Percentiles rank a stretch among this genome's conserved stretches.
Evolutionary conservation across 1,284 basidiomycete genomes (phyloP).

Genomic region (Golubevia sp.): DNA sequence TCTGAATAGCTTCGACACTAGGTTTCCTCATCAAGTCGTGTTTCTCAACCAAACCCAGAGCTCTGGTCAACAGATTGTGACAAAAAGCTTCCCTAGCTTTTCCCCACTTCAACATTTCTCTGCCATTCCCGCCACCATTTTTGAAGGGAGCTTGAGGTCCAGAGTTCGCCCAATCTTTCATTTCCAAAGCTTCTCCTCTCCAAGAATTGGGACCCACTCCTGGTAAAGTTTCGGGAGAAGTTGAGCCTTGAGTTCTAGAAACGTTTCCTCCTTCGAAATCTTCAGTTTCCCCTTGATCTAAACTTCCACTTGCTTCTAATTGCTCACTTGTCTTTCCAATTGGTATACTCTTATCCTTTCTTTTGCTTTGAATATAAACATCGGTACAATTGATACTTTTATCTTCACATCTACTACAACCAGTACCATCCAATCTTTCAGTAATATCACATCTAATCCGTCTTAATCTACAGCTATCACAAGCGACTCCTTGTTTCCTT

Average conservation of each 20-base stretch:
- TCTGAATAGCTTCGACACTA: conserved; percentile 32
- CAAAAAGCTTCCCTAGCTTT: conserved; percentile 43
- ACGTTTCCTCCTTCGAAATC: not conserved
- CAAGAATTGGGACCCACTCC: too few relatives aligned
- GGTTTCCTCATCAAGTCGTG: conserved; percentile 43
- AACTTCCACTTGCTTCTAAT: too few relatives aligned
- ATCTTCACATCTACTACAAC: conserved; percentile 54
- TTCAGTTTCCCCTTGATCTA: conserved; percentile 14
- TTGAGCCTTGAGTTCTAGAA: too few relatives aligned
- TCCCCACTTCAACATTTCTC: conserved; percentile 37
- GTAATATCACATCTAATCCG: conserved; percentile 52
- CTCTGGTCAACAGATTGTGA: conserved; percentile 41
- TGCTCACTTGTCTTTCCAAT: too few relatives aligned
- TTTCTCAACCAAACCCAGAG: conserved; percentile 43
- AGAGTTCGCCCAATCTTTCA: too few relatives aligned
- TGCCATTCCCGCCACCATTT: conserved; percentile 2
- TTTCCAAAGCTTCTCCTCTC: too few relatives aligned
- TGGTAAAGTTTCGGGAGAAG: too few relatives aligned
- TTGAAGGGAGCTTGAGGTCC: too few relatives aligned
- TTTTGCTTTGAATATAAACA: conserved; percentile 51
- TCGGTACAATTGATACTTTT: conserved; percentile 56
- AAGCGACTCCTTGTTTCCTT: conserved; percentile 56
- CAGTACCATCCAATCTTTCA: conserved; percentile 45
- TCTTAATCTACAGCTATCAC: conserved; percentile 53
- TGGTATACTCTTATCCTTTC: conserved; percentile 4